These are phyloP conservation scores for Alternaria solani DNA, from an alignment of 2,329 filamentous ascomycete species.

Conservation along the genomic window DNA sequence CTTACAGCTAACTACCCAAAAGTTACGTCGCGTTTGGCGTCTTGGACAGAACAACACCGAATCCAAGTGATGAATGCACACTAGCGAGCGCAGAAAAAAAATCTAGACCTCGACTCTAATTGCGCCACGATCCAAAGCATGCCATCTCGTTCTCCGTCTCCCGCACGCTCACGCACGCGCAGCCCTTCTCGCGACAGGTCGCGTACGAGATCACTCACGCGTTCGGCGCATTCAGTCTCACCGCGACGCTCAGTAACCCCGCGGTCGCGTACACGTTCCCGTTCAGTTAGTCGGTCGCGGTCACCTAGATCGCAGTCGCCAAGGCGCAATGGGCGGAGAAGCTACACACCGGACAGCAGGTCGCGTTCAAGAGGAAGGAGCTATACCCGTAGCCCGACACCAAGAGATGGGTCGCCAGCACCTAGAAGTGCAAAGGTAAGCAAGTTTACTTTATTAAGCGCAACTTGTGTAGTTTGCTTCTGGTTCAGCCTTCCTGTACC, in stretches of 20 bases:
- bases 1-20: slow-evolving; percentile 17
- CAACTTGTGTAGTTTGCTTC: slow-evolving; percentile 1
- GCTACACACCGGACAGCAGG: slow-evolving; percentile 40
- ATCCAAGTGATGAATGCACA: neutral
- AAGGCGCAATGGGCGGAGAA: slow-evolving; percentile 50
- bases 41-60: neutral
- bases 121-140: slow-evolving; percentile 8
- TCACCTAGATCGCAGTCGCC: slow-evolving; percentile 34
- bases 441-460: neutral
- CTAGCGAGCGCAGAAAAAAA: neutral
- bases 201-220: slow-evolving; percentile 40
- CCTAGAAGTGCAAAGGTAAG: slow-evolving; percentile 52
- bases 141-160: slow-evolving; percentile 39
- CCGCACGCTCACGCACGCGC: slow-evolving; percentile 39
- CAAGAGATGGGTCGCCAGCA: slow-evolving; percentile 43
- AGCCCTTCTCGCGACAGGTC: slow-evolving; percentile 55
- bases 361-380: slow-evolving; percentile 45
- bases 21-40: slow-evolving; percentile 25
- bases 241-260: slow-evolving; percentile 50
- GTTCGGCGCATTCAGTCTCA: slow-evolving; percentile 39
- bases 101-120: neutral
- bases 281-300: slow-evolving; percentile 45
- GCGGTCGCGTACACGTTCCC: slow-evolving; percentile 48
- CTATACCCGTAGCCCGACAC: slow-evolving; percentile 46
- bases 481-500: slow-evolving; percentile 4